Evolutionary conservation across 169 alveolate genomes (phyloP), one percentile per base, ranked within the genome.

Genomic region (Cryptosporidium felis): DNA sequence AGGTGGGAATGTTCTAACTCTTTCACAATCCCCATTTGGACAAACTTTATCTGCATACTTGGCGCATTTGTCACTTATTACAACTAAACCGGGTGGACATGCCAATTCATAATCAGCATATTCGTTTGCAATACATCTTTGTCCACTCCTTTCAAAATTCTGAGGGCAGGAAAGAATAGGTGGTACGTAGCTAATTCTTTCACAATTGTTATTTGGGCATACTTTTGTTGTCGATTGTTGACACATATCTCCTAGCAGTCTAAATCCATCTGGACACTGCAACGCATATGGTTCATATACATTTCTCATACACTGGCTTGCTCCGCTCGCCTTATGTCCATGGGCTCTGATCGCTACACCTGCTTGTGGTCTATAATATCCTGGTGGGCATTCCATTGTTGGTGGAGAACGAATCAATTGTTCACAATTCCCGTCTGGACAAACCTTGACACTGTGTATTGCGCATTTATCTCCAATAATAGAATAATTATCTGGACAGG

Each of bases 341-440:
- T 74, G 85, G 34, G 85, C 49, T 53, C 85, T 74, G 6, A 74
- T 49, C 14, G 85, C 67, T 38, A 74, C 67, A 14, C 85, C 85
- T 16, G 85, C 85, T 38, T 49, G 85, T 21, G 85, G 85, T 34
- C 59, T 74, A 53, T 74, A 74, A 56, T 53, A 74, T 41, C 85
- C 85, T 38, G 85, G 85, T 47, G 85, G 85, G n/a, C 85, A 74
- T 38, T 74, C 85, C 85, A 74, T 74, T 1, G 85, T 74, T 32
- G 85, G 85, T 74, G 85, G 85, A 3, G 85, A 40, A 6, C 85
- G 65, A 30, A 74, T 38, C 26, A 74, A 42, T 16, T 74, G 85
- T 18, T 74, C 85, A 36, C 85, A 74, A 40, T 74, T 74, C 12
- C 85, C 85, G 28, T 74, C 85, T 53, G 85, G 85, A 26, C 85